Evolutionary conservation across 768 basidiomycete genomes (phyloP), one percentile per base, ranked within the genome.

Genomic region (Neoboletus brunneissimus): DNA sequence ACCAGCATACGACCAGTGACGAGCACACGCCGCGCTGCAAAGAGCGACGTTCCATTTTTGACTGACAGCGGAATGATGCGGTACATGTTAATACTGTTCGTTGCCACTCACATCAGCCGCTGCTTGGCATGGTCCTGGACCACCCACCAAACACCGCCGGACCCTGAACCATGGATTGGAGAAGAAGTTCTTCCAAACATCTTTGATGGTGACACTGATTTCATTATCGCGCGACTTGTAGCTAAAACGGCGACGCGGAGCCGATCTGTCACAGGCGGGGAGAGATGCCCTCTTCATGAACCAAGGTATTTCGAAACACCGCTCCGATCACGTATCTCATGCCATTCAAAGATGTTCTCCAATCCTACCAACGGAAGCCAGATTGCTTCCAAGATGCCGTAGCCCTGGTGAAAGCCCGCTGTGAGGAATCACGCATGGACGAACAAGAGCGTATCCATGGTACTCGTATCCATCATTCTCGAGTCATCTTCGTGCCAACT

Each of bases 301-400:
- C 53, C 40, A 55, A 57, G 61, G 60, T 66, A 60, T 47, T 46
- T 42, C 35, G 35, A 57, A 44, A 60, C 53, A 44, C 40, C 41
- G 27, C 45, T 35, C 50, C 11, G 20, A 54, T 52, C 48, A 32
- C 42, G 16, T n/a, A 34, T 48, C 57, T 67, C 54, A 63, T 54
- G 40, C 7, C 49, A 31, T 37, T 47, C 22, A 32, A 60, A 82
- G 81, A 76, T 51, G 64, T 71, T 6, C 69, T 84, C 16, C 73
- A 74, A 11, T 65, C 72, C 20, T 79, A 81, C 59, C 60, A 74
- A 43, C 75, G 71, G 18, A 79, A 76, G 64, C 79, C 83, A 1
- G 86, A 88, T 62, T 89, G 87, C 66, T 88, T 88, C 71, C 80
- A 79, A 37, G 74, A 72, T 34, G 82, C 80, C 27, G 78, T 83